Evolutionary conservation across 2,329 filamentous ascomycete species (phyloP), one percentile per base, ranked within the genome.

Genomic region (Fusarium veterinarium): DNA sequence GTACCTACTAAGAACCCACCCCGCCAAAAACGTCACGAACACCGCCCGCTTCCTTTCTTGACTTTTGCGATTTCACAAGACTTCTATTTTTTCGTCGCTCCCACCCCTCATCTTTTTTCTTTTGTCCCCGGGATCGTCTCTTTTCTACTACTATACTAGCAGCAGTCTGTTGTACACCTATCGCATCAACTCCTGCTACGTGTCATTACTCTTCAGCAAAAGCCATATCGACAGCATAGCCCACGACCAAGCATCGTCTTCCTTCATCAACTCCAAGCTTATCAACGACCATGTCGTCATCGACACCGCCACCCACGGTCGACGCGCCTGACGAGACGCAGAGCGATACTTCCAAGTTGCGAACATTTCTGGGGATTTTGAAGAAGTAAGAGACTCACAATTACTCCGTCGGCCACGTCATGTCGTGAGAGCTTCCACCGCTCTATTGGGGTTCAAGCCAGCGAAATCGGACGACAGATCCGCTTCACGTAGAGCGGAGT

Each of bases 331-430:
- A 87, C 63, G 86, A 87, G 74, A 72, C 80, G 30, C 86, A 87
- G 74, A 95, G 93, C 84, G 95, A 98, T 66, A 91, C 90, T 74
- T 95, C 93, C 74, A 97, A 97, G 87, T 86, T 98, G 79, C 93
- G 91, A 83, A 97, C 94, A 3, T 97, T 98, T 79, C 83, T 98
- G 69, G 90, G 91, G 60, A 97, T 98, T 75, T 84, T 98, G 79
- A 92, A 92, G 83, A 97, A 93, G 94, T 97, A 88, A 85, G 91
- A 82, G 13, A 17, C 45, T 68, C 45, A 28, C 55, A 51, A 49
- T 63, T 41, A 44, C 55, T 37, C 41, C 41, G 25, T 46, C 52
- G 53, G 42, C 48, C 28, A 60, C 38, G 37, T n/a, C 64, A 30
- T 64, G 59, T 59, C 62, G 60, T 64, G 69, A 76, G 62, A 42